Evolutionary conservation across 1,284 basidiomycete species (phyloP).

Genomic region (Vanrija pseudolonga): DNA sequence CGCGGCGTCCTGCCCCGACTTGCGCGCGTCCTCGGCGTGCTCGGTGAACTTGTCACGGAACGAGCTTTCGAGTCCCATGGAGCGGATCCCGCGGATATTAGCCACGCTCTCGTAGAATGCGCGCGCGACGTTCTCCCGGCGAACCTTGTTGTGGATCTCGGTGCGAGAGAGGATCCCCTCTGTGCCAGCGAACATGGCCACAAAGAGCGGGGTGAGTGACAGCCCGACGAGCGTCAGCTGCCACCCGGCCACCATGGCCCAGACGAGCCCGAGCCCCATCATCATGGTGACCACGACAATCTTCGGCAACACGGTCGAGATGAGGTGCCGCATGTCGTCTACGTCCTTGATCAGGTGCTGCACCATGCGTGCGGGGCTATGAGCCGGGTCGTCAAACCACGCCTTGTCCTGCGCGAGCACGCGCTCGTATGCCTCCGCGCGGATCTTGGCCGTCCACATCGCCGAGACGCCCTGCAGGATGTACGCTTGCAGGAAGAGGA

Average conservation of each 20-base stretch:
- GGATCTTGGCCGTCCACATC: slow-evolving; percentile 69
- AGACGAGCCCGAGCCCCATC: slow-evolving; percentile 75
- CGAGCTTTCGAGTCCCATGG: slow-evolving; percentile 79
- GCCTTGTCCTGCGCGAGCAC: slow-evolving; percentile 78
- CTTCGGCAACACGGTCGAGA: slow-evolving; percentile 72
- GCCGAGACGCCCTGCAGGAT: slow-evolving; percentile 71
- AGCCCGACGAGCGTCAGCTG: slow-evolving; percentile 87
- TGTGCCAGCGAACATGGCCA: slow-evolving; percentile 67
- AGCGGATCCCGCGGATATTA: slow-evolving; percentile 80
- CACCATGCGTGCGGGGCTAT: slow-evolving; percentile 65
- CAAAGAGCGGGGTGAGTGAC: slow-evolving; percentile 80
- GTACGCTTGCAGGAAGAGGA: slow-evolving; percentile 69
- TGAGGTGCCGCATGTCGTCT: slow-evolving; percentile 77
- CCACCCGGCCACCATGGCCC: slow-evolving; percentile 87
- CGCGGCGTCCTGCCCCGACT: slow-evolving; percentile 68
- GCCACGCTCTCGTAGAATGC: slow-evolving; percentile 84
- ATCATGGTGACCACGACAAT: slow-evolving; percentile 70
- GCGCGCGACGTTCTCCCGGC: slow-evolving; percentile 77
- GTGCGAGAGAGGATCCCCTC: slow-evolving; percentile 58
- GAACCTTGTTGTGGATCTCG: slow-evolving; percentile 75
- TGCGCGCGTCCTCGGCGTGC: slow-evolving; percentile 61
- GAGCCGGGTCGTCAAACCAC: slow-evolving; percentile 77
- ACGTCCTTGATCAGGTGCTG: slow-evolving; percentile 83
- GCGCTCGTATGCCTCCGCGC: slow-evolving; percentile 58
- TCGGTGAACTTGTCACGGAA: slow-evolving; percentile 67